A percentile compares a stretch with the other conserved stretches of the same genome.
Evolutionary conservation across 208 protist species (phyloP).

Genomic region (Leishmania aethiopica): DNA sequence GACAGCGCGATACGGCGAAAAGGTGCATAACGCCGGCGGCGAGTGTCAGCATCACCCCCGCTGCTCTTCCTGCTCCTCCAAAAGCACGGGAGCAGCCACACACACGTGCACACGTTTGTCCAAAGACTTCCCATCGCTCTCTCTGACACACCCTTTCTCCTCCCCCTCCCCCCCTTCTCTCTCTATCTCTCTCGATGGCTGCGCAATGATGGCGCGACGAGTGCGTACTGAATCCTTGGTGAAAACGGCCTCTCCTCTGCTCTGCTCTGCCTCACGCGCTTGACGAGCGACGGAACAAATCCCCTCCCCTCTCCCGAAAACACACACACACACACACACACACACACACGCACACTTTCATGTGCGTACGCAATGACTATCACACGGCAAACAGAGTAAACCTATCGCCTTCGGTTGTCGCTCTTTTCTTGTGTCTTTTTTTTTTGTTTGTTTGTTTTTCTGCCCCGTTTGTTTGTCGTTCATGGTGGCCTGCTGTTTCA

Average conservation of each 20-base stretch:
- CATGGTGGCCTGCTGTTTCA: background rate
- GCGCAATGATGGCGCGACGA: background rate
- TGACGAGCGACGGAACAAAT: background rate
- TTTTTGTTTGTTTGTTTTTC: no score
- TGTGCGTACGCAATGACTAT: background rate
- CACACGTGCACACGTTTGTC: background rate
- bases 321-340: background rate
- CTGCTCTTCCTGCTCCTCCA: background rate
- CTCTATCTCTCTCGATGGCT: background rate
- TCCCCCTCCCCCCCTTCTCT: background rate
- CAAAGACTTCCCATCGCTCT: background rate
- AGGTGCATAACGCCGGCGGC: background rate
- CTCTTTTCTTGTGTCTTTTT: background rate
- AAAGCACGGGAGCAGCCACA: background rate
- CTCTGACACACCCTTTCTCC: no score
- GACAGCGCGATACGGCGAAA: background rate
- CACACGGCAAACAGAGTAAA: background rate
- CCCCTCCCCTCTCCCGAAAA: no score
- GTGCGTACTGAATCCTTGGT: background rate
- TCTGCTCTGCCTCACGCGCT: background rate
- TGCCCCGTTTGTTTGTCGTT: background rate
- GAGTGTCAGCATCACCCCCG: background rate
- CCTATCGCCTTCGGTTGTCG: background rate
- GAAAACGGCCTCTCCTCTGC: background rate
- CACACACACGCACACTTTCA: background rate